phyloP scores from a whole-genome alignment of 768 basidiomycete species.

The Suillus americanus region DNA sequence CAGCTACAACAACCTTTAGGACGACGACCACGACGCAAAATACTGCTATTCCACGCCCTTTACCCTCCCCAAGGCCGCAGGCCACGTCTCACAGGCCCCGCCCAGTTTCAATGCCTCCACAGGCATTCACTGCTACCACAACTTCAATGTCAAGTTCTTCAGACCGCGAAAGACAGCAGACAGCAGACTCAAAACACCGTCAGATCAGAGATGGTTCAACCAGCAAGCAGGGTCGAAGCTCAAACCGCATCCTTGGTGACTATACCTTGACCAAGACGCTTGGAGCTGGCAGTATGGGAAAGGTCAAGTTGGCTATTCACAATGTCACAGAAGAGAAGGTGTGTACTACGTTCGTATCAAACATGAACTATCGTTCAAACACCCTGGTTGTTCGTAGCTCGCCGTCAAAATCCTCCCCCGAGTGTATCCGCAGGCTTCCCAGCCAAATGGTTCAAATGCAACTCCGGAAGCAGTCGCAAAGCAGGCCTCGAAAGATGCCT shows the following conservation, averaged over 20 bases:
- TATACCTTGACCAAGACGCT: constrained; percentile 96
- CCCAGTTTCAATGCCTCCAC: constrained; percentile 77
- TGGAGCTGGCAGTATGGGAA: constrained; percentile 98
- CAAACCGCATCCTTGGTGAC: constrained; percentile 76
- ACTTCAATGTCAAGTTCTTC: constrained; percentile 29
- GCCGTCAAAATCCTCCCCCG: constrained; percentile 99
- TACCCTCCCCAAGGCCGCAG: constrained; percentile 26
- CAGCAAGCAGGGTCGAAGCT: constrained; percentile 34
- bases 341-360: constrained; percentile 26
- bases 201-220: constrained; percentile 33
- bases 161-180: constrained; percentile 31
- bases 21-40: constrained; percentile 22
- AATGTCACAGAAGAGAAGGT: constrained; percentile 92
- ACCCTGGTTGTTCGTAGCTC: constrained; percentile 50
- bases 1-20: constrained; percentile 14
- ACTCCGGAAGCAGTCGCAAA: constrained; percentile 64
- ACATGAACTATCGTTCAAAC: background rate
- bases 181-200: constrained; percentile 28
- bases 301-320: constrained; percentile 94
- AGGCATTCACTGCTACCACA: constrained; percentile 39
- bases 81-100: constrained; percentile 42
- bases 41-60: constrained; percentile 33
- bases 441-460: constrained; percentile 44
- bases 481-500: constrained; percentile 85
- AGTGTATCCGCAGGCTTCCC: constrained; percentile 59